phyloP scores from a whole-genome alignment of 1,284 basidiomycete genomes.

The Fomitopsis pinicola region DNA sequence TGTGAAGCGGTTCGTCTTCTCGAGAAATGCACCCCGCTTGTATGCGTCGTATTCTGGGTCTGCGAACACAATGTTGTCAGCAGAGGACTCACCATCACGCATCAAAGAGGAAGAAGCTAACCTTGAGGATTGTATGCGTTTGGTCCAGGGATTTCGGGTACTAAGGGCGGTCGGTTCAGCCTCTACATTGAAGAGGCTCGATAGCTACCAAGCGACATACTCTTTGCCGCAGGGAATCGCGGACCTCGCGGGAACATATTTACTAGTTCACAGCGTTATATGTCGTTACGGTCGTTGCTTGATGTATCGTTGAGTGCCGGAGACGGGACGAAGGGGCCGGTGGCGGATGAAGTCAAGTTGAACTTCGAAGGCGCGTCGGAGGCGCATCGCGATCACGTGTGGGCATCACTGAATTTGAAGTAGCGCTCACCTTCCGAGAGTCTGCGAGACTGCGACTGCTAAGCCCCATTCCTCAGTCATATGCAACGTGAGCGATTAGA shows the following conservation, averaged over 20 bases:
- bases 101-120: neutral
- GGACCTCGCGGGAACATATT: conserved; percentile 13
- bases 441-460: too few relatives aligned
- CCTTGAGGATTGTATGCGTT: conserved; percentile 25
- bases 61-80: conserved; percentile 8
- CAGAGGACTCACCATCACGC: neutral
- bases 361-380: neutral
- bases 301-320: neutral
- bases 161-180: conserved; percentile 5
- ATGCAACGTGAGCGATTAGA: too few relatives aligned
- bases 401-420: neutral
- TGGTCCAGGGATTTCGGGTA: conserved; percentile 25
- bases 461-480: neutral
- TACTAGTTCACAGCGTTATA: neutral
- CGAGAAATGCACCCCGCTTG: conserved; percentile 52
- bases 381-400: conserved; percentile 4
- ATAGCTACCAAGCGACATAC: conserved; percentile 6
- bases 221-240: conserved; percentile 20
- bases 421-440: neutral
- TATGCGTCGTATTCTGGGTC: conserved; percentile 44
- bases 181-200: neutral
- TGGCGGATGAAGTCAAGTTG: conserved; percentile 1
- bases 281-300: neutral
- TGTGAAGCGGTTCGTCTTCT: conserved; percentile 47
- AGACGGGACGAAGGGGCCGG: neutral